Evolutionary conservation across 2,329 filamentous ascomycete genomes (phyloP).

Genomic region (Rugonectria rugulosa): DNA sequence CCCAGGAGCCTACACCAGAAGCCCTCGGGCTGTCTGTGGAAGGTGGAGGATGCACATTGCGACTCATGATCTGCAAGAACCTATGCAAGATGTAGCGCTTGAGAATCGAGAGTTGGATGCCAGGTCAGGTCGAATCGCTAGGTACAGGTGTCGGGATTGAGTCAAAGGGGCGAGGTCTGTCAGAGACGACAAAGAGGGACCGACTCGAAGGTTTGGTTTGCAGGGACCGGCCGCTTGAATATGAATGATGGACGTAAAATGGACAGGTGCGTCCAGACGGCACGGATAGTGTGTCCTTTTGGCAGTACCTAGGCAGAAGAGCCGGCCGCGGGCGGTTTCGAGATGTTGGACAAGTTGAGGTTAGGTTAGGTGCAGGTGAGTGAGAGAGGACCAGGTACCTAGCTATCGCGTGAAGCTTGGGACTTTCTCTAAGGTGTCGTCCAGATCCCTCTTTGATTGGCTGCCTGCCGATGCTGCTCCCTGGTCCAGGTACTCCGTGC

Average conservation of each 20-base stretch:
- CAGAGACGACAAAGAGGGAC: background rate
- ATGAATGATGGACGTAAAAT: constrained; percentile 7
- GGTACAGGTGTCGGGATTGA: background rate
- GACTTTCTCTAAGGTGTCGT: constrained; percentile 40
- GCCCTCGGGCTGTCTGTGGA: constrained; percentile 38
- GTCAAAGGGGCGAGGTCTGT: background rate
- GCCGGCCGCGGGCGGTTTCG: constrained; percentile 20
- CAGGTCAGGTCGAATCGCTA: constrained; percentile 17
- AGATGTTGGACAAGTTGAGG: constrained; percentile 21
- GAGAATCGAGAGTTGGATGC: constrained; percentile 24
- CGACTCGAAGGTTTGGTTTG: constrained; percentile 5
- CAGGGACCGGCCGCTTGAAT: constrained; percentile 15
- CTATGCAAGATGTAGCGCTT: no score
- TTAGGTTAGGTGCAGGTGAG: no score
- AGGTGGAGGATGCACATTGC: constrained; percentile 39
- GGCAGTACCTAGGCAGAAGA: constrained; percentile 1
- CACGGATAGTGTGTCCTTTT: constrained; percentile 26
- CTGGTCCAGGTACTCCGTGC: no score
- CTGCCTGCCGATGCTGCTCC: no score
- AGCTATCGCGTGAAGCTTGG: constrained; percentile 32
- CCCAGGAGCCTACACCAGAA: constrained; percentile 28
- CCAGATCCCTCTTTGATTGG: constrained; percentile 37
- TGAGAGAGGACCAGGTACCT: constrained; percentile 21
- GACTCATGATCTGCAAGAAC: constrained; percentile 45
- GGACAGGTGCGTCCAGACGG: constrained; percentile 12